These are phyloP conservation scores for Diaporthe ilicicola DNA, from an alignment of 2,329 filamentous ascomycete species.

Conservation along the genomic window DNA sequence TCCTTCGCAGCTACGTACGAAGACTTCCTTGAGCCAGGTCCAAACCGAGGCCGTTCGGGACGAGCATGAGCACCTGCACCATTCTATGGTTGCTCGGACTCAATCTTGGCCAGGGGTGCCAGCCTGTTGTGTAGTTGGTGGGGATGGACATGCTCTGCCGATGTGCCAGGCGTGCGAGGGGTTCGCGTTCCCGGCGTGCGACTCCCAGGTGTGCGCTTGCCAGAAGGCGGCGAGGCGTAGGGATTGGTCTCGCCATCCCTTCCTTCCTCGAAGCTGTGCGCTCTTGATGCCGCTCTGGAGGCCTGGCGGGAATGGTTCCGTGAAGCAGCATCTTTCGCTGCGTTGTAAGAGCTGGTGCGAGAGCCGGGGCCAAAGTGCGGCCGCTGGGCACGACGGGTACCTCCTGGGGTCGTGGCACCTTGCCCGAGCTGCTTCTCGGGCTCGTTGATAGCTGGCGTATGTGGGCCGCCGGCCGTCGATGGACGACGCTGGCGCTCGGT, in stretches of 20 bases:
- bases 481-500: constrained; percentile 1
- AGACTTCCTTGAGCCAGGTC: not conserved
- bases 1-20: not conserved
- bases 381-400: not conserved
- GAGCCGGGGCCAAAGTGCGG: constrained; percentile 29
- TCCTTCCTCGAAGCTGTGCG: constrained; percentile 29
- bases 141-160: constrained; percentile 24
- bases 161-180: not conserved
- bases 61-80: not conserved
- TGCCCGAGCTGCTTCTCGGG: constrained; percentile 1
- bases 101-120: constrained; percentile 28
- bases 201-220: not conserved
- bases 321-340: constrained; percentile 20
- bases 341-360: constrained; percentile 27
- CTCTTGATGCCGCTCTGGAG: constrained; percentile 21
- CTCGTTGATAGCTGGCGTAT: not conserved
- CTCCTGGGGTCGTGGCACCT: not conserved
- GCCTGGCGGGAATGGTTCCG: constrained; percentile 26
- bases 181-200: not conserved
- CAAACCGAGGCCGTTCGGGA: not conserved
- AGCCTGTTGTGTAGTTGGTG: constrained; percentile 27
- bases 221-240: not conserved
- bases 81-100: constrained; percentile 30
- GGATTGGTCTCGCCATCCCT: constrained; percentile 12
- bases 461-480: not conserved